Base-by-base conservation (phyloP, 1,139 yeast genomes). In the Taphrina sp. region DNA sequence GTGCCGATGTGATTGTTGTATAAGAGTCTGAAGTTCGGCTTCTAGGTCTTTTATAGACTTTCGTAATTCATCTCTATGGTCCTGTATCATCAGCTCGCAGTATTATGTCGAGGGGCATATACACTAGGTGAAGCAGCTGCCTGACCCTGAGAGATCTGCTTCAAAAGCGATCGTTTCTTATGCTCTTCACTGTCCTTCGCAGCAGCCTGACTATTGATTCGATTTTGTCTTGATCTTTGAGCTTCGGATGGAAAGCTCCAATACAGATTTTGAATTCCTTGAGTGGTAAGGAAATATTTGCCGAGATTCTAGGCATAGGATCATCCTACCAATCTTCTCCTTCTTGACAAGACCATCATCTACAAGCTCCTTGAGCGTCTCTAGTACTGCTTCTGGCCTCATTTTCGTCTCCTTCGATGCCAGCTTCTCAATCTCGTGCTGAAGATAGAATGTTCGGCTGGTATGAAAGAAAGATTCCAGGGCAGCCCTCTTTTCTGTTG, bases 331-430 rank as follows among this genome's bases (percentile, higher is more conserved):
- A 52, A 57, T 57, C 33, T 57, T 57, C 36, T 57, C 59, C 16
- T 36, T 44, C 22, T 45, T 41, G 22, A 57, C 54, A 26, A 57
- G 28, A 12, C 58, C 58, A n/a, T 57, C 59, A n/a, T 57, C 58
- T n/a, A 57, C 58, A 14, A 57, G 37, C 19, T 47, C 42, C 8
- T 57, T 53, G 8, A 57, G 43, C 5, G 54, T 45, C 19, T 57
- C 59, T 10, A 52, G 34, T 26, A 57, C 41, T 8, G 59, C 43
- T 24, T 53, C 52, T n/a, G 52, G 29, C 19, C 42, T 51, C 29
- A 57, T 57, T 14, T 45, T 46, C 19, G 33, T 39, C 23, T 57
- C 47, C 23, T 43, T 46, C 4, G 42, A 29, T 3, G 55, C 59
- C 10, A 53, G 24, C 31, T 57, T 57, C 26, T 57, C 59, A 17